Conservation (phyloP, 2,329 filamentous ascomycete genomes). For the Leptographium procerum region DNA sequence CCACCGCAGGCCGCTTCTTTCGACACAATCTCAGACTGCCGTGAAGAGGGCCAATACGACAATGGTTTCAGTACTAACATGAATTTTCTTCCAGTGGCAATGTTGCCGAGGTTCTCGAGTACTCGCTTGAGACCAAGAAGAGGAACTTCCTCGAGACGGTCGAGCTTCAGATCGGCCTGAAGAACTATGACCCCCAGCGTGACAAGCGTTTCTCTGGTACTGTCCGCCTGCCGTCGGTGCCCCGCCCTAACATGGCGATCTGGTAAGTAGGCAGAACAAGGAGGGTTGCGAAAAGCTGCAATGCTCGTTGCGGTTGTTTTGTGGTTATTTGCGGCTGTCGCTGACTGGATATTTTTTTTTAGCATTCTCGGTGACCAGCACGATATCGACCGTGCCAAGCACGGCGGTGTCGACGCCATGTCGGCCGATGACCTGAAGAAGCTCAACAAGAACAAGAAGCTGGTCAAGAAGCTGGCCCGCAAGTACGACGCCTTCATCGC, state of each 20-base stretch:
- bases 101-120: conserved; percentile 86
- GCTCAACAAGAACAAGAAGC: conserved; percentile 99
- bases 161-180: conserved; percentile 59
- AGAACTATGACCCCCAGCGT: conserved; percentile 99
- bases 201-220: conserved; percentile 99
- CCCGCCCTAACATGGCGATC: conserved; percentile 49
- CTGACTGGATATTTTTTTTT: not conserved
- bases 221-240: conserved; percentile 85
- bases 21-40: not conserved
- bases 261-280: conserved; percentile 7
- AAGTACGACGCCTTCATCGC: conserved; percentile 99
- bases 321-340: too few species aligned
- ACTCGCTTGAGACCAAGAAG: conserved; percentile 90
- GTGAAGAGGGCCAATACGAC: not conserved
- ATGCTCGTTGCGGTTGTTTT: too few species aligned
- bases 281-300: too few species aligned
- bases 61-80: conserved; percentile 4
- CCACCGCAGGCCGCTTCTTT: not conserved
- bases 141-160: conserved; percentile 70
- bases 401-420: conserved; percentile 97
- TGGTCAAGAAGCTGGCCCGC: conserved; percentile 99
- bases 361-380: conserved; percentile 66
- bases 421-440: conserved; percentile 98
- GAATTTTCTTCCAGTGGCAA: conserved; percentile 54
- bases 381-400: conserved; percentile 99